These are phyloP conservation scores for Neopestalotiopsis sp. DNA, from an alignment of 2,329 filamentous ascomycete species.

Conservation along the genomic window DNA sequence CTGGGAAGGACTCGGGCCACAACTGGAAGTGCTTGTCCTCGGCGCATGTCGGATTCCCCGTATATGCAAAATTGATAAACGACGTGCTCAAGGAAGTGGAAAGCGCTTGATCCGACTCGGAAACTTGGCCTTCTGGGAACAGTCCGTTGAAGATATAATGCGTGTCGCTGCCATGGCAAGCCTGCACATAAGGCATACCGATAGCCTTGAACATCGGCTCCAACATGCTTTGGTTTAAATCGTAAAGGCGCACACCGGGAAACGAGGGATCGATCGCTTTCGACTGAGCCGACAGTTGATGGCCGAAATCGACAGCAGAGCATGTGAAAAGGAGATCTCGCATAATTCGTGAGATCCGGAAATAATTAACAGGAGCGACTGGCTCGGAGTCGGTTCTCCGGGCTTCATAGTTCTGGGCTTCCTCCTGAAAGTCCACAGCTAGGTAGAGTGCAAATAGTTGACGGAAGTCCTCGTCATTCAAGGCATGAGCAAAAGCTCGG, in stretches of 20 bases:
- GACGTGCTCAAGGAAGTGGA: background rate
- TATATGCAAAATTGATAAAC: background rate
- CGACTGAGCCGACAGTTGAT: conserved; percentile 22
- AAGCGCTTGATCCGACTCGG: background rate
- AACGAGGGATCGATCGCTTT: conserved; percentile 10
- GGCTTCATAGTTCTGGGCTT: conserved; percentile 27
- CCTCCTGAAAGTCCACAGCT: conserved; percentile 29
- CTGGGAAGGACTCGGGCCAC: background rate
- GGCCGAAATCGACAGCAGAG: conserved; percentile 29
- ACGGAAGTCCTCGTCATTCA: conserved; percentile 27
- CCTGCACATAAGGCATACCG: conserved; percentile 16
- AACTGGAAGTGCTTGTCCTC: background rate
- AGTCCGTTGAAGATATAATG: background rate
- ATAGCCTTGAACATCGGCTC: conserved; percentile 3
- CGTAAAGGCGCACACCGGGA: conserved; percentile 10
- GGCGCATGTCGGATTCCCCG: background rate
- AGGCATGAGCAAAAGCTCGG: conserved; percentile 20
- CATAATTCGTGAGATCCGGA: conserved; percentile 29
- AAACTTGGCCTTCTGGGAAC: background rate
- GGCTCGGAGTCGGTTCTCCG: conserved; percentile 28
- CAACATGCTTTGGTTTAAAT: conserved; percentile 20
- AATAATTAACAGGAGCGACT: conserved; percentile 27
- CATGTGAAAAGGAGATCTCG: conserved; percentile 32
- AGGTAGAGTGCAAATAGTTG: conserved; percentile 34
- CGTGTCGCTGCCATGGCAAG: conserved; percentile 8